Base-by-base conservation (phyloP, 2,329 filamentous ascomycete species). In the Xylariaceae sp. region DNA sequence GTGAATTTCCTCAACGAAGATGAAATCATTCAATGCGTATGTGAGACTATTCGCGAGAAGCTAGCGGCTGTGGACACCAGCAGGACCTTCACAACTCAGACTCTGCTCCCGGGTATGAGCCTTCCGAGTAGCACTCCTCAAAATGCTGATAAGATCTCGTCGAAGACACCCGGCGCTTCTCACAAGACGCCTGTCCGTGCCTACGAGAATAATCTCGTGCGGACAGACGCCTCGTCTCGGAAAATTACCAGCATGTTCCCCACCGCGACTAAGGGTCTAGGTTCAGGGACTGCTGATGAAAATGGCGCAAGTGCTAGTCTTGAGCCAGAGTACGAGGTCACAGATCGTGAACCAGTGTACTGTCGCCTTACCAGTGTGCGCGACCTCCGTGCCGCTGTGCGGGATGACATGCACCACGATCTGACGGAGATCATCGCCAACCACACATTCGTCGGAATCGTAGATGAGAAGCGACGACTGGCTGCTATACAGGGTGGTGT, bases 1-100 rank as follows among this genome's bases (percentile, higher is more conserved):
- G 94, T 99, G 17, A 94, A 97, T 70, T 97, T 99, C 68, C 80
- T 99, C 18, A 96, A 97, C 62, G 94, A 99, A 72, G 94, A 99
- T 64, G 94, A 99, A 67, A 96, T 99, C 51, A 88, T 94, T 51
- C 89, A 94, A 64, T 82, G 84, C 11, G 86, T 99, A 3, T 97
- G 92, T 75, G 84, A 87, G 62, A 84, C 89, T 56, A 88, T 99
- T 18, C 84, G 89, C 55, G 80, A 84, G 7, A 88, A 88, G 66
- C 81, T 99, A 3, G 88, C 91, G 9, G 87, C 88, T 53, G 92
- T 97, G 5, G 94, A 99, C 72, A 92, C 89, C 18, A 97, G 93
- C 70, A 87, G 94, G 51, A 96, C 91, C 0, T 99, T 97, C 74
- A 85, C 92, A 79, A 96, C 92, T 0, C 94, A 99, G 72, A 96